A percentile compares a stretch with the other conserved stretches of the same genome.
Conservation (phyloP, 2,329 filamentous ascomycete species). For the Fusarium albosuccineum region DNA sequence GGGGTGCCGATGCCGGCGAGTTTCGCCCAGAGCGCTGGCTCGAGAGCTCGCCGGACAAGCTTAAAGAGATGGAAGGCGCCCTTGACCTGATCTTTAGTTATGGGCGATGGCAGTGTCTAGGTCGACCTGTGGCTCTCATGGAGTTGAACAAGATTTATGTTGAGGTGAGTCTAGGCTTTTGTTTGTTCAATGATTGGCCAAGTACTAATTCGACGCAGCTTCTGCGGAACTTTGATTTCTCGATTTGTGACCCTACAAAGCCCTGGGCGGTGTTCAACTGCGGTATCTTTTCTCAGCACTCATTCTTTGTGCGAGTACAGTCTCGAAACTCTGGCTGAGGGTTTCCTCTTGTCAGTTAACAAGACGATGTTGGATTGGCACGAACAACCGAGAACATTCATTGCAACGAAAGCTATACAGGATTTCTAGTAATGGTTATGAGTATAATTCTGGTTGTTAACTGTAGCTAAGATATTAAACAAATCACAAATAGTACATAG, state of each 20-base stretch:
- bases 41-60: constrained; percentile 48
- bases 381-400: no score
- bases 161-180: constrained; percentile 51
- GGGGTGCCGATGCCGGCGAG: constrained; percentile 51
- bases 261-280: constrained; percentile 50
- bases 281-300: constrained; percentile 49
- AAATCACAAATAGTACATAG: no score
- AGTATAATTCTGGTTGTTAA: no score
- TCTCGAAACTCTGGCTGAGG: not conserved
- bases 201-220: constrained; percentile 37
- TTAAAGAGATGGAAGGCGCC: constrained; percentile 52
- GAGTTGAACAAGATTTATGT: constrained; percentile 57
- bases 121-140: constrained; percentile 54
- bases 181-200: fast-evolving
- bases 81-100: constrained; percentile 56
- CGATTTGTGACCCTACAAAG: constrained; percentile 47
- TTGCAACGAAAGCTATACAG: no score
- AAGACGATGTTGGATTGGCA: no score
- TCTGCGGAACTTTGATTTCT: constrained; percentile 49
- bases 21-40: constrained; percentile 56
- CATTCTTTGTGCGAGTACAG: constrained; percentile 44
- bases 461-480: no score
- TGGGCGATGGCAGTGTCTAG: constrained; percentile 56
- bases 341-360: no score
- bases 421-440: no score